Evolutionary conservation across 148 eudicot species (phyloP), one percentile per base, ranked within the genome.

Genomic region (Fagopyrum tataricum): DNA sequence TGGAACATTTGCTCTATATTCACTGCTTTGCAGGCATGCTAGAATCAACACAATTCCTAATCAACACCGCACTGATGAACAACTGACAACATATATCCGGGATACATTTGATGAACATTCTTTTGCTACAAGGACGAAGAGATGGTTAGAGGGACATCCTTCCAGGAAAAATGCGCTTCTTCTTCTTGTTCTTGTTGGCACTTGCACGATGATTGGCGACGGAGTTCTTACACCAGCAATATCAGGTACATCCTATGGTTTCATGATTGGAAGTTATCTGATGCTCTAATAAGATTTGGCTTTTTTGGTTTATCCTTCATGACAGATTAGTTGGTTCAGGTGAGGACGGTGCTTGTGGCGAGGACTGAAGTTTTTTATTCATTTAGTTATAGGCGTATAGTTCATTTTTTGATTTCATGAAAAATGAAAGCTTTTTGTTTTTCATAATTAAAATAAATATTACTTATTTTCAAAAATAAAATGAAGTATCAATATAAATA

Each of bases 151-250:
- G 85, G 85, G 79, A 76, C 64, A 81, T 78, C 70, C 90, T 4
- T 85, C 77, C 12, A 82, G 96, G 79, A 91, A 85, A 78, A 90
- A 82, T 77, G 78, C 81, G 17, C 93, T 95, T 80, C 98, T 95
- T 79, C 73, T 95, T 3, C 85, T 95, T 52, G 98, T 91, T 76
- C 88, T 95, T 43, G 88, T 86, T 58, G 98, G 96, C 70, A 88
- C 98, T 66, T 91, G 96, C 87, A 95, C 87, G 96, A 88, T 90
- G 52, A 88, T 95, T 68, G 98, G 98, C 23, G 98, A 95, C 81
- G 98, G 97, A 48, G 91, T 95, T 80, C 90, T 95, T 68, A 95
- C 98, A 76, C 97, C 98, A 51, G 96, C 96, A 73, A 95, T 95
- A 79, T 95, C 98, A 78, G 98, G 98, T 95, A 83, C 78, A 67